Base-by-base conservation (phyloP, 768 basidiomycete genomes). In the Mycena alexandri region DNA sequence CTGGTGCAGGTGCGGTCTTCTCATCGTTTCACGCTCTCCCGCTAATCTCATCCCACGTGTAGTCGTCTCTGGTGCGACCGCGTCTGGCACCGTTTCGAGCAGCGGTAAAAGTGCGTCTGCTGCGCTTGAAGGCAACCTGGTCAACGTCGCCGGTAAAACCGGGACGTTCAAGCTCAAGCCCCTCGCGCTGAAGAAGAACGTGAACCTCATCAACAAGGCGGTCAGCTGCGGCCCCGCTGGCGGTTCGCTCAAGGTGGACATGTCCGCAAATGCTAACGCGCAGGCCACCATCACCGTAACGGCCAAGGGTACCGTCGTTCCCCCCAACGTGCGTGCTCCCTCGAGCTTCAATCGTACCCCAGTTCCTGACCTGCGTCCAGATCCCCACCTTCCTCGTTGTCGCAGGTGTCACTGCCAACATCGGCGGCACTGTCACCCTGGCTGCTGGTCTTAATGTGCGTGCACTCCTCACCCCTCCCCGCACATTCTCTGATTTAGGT, bases 231-330 rank as follows among this genome's bases (percentile, higher is more conserved):
- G 58, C 6, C 48, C 50, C 22, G 61, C 17, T 34, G 22, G 48
- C 22, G 22, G 38, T 14, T 25, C 34, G 54, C 47, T 68, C 29
- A 62, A 19, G 19, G 67, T 50, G 5, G 57, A 68, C 53, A 38
- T 68, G 24, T 46, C 50, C 25, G 67, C 54, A 19, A 57, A 56
- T 10, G 67, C 58, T 1, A 42, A 61, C n/a, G 52, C 47, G 43
- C 42, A 59, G 29, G 24, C 43, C 10, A 48, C 43, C 33, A 10
- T 72, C 50, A 75, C 72, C 41, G 62, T 79, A 5, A 72, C 68
- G 6, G 75, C 69, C 2, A 50, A 51, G 1, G 79, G 79, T 9
- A 71, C 72, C 38, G 57, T 80, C 58, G 69, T 79, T 34, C 79
- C 79, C 2, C 73, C 73, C 13, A 55, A 61, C 22, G 48, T 61